Evolutionary conservation across 2,329 filamentous ascomycete species (phyloP).

Genomic region (Botryosphaeria agaves): DNA sequence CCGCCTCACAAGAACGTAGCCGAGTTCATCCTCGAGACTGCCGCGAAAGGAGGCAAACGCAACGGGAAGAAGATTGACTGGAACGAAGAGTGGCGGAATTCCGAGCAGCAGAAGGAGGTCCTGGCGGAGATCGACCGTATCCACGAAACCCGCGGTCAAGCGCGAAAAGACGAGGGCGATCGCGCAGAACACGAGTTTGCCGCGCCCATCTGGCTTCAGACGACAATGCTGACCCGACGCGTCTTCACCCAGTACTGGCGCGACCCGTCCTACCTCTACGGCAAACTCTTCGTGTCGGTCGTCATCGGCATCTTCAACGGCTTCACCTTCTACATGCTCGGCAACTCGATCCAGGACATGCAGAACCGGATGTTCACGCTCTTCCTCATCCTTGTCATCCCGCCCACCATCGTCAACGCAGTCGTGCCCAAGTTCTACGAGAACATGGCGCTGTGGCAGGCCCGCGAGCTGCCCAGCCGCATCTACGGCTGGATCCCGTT

Average conservation of each 20-base stretch:
- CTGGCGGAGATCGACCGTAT: slow-evolving; percentile 42
- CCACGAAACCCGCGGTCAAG: slow-evolving; percentile 25
- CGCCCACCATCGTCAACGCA: slow-evolving; percentile 54
- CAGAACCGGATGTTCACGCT: slow-evolving; percentile 34
- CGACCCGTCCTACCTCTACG: slow-evolving; percentile 59
- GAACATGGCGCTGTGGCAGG: slow-evolving; percentile 56
- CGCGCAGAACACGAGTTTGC: slow-evolving; percentile 41
- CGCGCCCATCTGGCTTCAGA: slow-evolving; percentile 45
- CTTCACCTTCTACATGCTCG: slow-evolving; percentile 60
- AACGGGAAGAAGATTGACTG: slow-evolving; percentile 47
- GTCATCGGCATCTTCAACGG: slow-evolving; percentile 63
- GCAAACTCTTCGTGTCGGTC: slow-evolving; percentile 55
- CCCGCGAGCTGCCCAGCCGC: slow-evolving; percentile 52
- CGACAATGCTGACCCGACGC: slow-evolving; percentile 47
- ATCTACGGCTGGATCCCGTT: slow-evolving; percentile 70
- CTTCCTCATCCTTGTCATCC: slow-evolving; percentile 29
- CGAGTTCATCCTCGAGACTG: slow-evolving; percentile 49
- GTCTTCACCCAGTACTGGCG: slow-evolving; percentile 61
- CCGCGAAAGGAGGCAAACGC: slow-evolving; percentile 34
- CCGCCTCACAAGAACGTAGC: slow-evolving; percentile 49
- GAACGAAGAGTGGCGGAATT: slow-evolving; percentile 58
- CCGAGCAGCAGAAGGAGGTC: slow-evolving; percentile 40
- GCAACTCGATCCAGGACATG: slow-evolving; percentile 47
- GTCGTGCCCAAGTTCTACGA: slow-evolving; percentile 64
- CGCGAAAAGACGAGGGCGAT: slow-evolving; percentile 24